These are phyloP conservation scores for Colletotrichum musae DNA, from an alignment of 2,329 filamentous ascomycete genomes.

Conservation along the genomic window DNA sequence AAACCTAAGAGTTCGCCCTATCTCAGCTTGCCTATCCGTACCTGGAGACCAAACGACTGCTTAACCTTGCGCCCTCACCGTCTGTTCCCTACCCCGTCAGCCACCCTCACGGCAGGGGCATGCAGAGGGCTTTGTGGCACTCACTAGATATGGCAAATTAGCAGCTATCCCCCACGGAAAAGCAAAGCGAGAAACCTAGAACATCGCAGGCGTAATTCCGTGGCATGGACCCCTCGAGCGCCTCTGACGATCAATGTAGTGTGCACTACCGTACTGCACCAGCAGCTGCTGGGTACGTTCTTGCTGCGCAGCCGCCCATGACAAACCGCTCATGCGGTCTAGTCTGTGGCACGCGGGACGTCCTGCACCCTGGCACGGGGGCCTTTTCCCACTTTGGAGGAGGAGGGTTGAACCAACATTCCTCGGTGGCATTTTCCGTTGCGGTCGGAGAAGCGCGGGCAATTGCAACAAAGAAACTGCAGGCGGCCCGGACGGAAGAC, in stretches of 20 bases:
- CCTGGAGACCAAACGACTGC: neutral
- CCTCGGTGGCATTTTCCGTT: neutral
- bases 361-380: conserved; percentile 3
- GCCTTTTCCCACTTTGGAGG: neutral
- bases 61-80: conserved; percentile 5
- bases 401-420: neutral
- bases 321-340: conserved; percentile 12
- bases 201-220: neutral
- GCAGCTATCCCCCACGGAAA: neutral
- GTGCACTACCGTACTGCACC: too few species aligned
- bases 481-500: neutral
- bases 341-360: conserved; percentile 20
- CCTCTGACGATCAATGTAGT: conserved; percentile 20
- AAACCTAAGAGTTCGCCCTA: conserved; percentile 13
- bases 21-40: neutral
- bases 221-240: conserved; percentile 19
- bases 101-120: neutral
- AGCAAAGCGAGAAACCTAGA: neutral
- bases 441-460: neutral
- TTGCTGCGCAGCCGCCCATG: neutral
- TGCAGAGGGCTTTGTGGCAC: neutral
- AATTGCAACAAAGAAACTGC: neutral
- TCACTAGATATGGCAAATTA: neutral
- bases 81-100: conserved; percentile 4
- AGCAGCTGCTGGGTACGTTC: conserved; percentile 4